Conservation (phyloP, 148 eudicot species). For the Vaccinium macrocarpon region DNA sequence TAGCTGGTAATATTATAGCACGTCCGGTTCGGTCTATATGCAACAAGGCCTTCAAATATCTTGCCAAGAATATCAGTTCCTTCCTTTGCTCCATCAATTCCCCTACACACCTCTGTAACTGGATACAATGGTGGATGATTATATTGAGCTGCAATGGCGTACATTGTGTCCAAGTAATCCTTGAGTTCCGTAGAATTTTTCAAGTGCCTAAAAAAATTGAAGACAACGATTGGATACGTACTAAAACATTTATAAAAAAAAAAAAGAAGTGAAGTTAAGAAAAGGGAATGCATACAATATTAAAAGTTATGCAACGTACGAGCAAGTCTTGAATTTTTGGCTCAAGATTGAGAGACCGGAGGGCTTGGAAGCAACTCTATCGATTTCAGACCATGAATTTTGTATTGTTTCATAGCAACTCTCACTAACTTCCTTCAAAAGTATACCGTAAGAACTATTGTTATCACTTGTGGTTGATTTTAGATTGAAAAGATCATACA, state of each 20-base stretch:
- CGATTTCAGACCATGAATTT: constrained; percentile 47
- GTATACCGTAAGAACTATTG: neutral
- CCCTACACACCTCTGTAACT: constrained; percentile 33
- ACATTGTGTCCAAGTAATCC: constrained; percentile 25
- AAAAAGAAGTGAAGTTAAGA: neutral
- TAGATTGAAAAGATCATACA: neutral
- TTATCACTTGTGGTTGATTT: neutral
- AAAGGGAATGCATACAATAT: neutral
- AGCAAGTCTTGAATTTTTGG: constrained; percentile 41
- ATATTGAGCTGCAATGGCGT: constrained; percentile 43
- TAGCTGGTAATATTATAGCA: constrained; percentile 15
- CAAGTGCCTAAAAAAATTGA: constrained; percentile 20
- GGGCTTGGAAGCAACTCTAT: constrained; percentile 31
- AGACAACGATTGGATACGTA: neutral
- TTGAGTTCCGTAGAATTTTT: constrained; percentile 27
- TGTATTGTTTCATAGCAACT: constrained; percentile 41
- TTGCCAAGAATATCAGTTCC: constrained; percentile 30
- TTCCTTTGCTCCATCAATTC: constrained; percentile 33
- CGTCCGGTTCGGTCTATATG: constrained; percentile 24
- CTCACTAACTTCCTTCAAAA: constrained; percentile 37
- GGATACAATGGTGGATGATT: constrained; percentile 38
- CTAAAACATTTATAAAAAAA: neutral
- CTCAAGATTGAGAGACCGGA: constrained; percentile 38
- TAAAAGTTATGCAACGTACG: constrained; percentile 14
- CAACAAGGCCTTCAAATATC: constrained; percentile 28